These are phyloP conservation scores for Apiospora sp. DNA, from an alignment of 2,329 filamentous ascomycete species.

Conservation along the genomic window DNA sequence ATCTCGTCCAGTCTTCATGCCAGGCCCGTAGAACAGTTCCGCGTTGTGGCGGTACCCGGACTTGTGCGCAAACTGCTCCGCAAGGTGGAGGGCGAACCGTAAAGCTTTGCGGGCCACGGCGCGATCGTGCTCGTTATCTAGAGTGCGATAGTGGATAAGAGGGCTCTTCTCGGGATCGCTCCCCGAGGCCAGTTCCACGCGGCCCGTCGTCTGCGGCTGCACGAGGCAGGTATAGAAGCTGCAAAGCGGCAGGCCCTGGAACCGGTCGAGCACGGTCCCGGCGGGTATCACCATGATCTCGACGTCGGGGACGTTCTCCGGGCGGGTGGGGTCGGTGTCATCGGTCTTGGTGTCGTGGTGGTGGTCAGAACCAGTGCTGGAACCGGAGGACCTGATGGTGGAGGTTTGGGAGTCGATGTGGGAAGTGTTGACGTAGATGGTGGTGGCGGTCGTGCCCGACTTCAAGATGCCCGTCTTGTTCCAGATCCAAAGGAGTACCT, in stretches of 20 bases:
- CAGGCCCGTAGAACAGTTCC: slow-evolving; percentile 37
- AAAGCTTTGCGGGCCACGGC: slow-evolving; percentile 36
- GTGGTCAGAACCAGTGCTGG: not conserved
- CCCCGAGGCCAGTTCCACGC: slow-evolving; percentile 43
- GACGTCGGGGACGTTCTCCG: slow-evolving; percentile 40
- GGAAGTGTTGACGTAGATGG: slow-evolving; percentile 27
- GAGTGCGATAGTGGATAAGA: slow-evolving; percentile 41
- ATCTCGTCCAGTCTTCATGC: slow-evolving; percentile 20
- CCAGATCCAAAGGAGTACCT: slow-evolving; percentile 25
- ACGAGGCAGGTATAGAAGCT: slow-evolving; percentile 40
- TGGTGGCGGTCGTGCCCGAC: slow-evolving; percentile 25
- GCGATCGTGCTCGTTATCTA: slow-evolving; percentile 42
- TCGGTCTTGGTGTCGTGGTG: not conserved
- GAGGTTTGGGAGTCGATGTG: slow-evolving; percentile 24
- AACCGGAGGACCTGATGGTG: not conserved
- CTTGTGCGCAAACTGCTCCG: slow-evolving; percentile 37
- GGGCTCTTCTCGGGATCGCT: slow-evolving; percentile 45
- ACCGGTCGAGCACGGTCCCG: slow-evolving; percentile 38
- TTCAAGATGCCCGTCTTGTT: slow-evolving; percentile 26
- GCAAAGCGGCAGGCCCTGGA: slow-evolving; percentile 35
- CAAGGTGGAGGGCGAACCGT: slow-evolving; percentile 43
- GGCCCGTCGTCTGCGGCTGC: slow-evolving; percentile 42
- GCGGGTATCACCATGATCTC: slow-evolving; percentile 50
- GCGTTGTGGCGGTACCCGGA: slow-evolving; percentile 39
- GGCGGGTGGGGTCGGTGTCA: slow-evolving; percentile 29